Conservation (phyloP, 345 rosid genomes). For the Lepidium sativum region DNA sequence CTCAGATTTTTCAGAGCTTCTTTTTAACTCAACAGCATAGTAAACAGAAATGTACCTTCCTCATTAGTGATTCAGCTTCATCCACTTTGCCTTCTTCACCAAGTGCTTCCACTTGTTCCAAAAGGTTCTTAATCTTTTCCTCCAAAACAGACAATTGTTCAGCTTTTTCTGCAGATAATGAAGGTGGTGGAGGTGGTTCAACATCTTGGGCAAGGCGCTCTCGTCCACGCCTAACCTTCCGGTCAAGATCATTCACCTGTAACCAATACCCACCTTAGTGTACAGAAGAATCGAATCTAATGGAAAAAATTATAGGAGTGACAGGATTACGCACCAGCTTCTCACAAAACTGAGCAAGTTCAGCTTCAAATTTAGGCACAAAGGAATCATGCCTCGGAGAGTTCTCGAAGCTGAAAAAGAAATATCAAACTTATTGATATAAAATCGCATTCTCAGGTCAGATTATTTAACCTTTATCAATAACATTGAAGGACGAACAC, state of each 20-base stretch:
- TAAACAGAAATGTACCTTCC: slow-evolving; percentile 47
- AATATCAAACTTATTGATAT: background rate
- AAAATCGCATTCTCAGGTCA: no score
- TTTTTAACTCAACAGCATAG: background rate
- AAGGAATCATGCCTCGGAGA: slow-evolving; percentile 71
- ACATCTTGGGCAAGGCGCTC: slow-evolving; percentile 92
- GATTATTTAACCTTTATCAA: no score
- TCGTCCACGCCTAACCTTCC: slow-evolving; percentile 94
- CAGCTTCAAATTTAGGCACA: slow-evolving; percentile 82
- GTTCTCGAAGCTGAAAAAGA: slow-evolving; percentile 60
- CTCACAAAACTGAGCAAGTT: slow-evolving; percentile 88
- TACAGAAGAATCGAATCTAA: background rate
- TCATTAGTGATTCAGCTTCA: slow-evolving; percentile 99
- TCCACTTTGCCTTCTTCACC: slow-evolving; percentile 99
- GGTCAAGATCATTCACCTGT: slow-evolving; percentile 90
- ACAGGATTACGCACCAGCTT: slow-evolving; percentile 56
- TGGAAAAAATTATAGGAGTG: background rate
- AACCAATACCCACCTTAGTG: slow-evolving; percentile 1
- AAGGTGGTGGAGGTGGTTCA: slow-evolving; percentile 71
- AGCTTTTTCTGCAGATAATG: slow-evolving; percentile 68
- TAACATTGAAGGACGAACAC: background rate
- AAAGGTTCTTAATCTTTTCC: slow-evolving; percentile 83
- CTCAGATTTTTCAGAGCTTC: background rate
- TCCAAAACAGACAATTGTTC: slow-evolving; percentile 80
- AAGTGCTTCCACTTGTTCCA: slow-evolving; percentile 92